Conservation (phyloP, 1,139 yeast species). For the Candida labiduridarum region DNA sequence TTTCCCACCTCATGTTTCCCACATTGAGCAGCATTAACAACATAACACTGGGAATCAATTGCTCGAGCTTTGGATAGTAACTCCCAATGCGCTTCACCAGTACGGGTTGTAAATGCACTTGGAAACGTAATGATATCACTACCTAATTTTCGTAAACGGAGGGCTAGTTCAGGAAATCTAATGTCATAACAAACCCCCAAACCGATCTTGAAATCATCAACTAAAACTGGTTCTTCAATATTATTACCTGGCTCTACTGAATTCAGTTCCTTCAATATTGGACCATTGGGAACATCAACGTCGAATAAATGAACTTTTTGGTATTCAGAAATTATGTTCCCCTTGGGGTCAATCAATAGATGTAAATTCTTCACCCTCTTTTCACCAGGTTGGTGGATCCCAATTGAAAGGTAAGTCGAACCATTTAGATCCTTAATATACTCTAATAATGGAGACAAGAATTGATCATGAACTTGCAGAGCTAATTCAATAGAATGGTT, state of each 20-base stretch:
- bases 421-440: slow-evolving; percentile 37
- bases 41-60: slow-evolving; percentile 83
- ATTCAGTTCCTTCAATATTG: slow-evolving; percentile 70
- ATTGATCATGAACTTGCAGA: slow-evolving; percentile 50
- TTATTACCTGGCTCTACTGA: slow-evolving; percentile 79
- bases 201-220: slow-evolving; percentile 59
- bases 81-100: slow-evolving; percentile 93
- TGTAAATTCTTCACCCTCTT: slow-evolving; percentile 67
- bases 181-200: slow-evolving; percentile 84
- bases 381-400: slow-evolving; percentile 75
- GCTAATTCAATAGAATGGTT: slow-evolving; percentile 65
- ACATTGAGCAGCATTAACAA: slow-evolving; percentile 88
- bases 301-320: slow-evolving; percentile 90
- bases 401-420: slow-evolving; percentile 49
- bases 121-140: slow-evolving; percentile 83
- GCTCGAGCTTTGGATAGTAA: slow-evolving; percentile 80
- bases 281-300: slow-evolving; percentile 77
- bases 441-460: slow-evolving; percentile 50
- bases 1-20: slow-evolving; percentile 67
- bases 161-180: slow-evolving; percentile 82
- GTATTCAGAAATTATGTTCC: slow-evolving; percentile 66
- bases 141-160: slow-evolving; percentile 65
- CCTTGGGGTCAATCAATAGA: slow-evolving; percentile 67
- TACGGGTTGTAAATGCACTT: slow-evolving; percentile 87
- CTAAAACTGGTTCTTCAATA: slow-evolving; percentile 54